Base-by-base conservation (phyloP, 2,329 filamentous ascomycete genomes). In the Pseudogymnoascus sp. region DNA sequence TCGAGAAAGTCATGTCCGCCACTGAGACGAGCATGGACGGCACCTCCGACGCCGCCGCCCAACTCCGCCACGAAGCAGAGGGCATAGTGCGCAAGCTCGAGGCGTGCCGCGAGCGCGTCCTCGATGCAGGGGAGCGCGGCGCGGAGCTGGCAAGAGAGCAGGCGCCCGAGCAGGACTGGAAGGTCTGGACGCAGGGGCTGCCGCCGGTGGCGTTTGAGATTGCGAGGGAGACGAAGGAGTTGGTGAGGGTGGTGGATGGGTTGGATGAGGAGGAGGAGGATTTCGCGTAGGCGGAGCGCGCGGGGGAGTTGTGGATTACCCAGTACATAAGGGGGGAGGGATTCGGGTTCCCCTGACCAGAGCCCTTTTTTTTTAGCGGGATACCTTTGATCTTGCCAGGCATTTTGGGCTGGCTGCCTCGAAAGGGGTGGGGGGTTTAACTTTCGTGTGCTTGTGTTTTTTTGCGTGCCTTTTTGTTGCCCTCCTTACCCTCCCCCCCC, bases 201-300 rank as follows among this genome's bases (percentile, higher is more conserved):
- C 90, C 90, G 10, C 90, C 90, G 2, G 86, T 95, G 68, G 90
- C 90, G n/a, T 96, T 96, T 75, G 89, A 91, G 75, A 89, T 93
- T 72, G 91, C 89, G 6, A 82, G 89, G 65, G 89, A 92, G 75
- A 89, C 89, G 61, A 95, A 93, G 78, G 90, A 90, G 72, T 77
- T 91, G 65, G 83, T 85, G 10, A 74, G 79, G 24, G 74, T 78
- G 35, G 74, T 82, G 33, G 80, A 82, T 65, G 62, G 22, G 22
- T 28, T 61, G 19, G 63, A 35, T 38, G 46, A 41, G 28, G 61
- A 50, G 26, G 60, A 35, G 28, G 61, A 43, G 33, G 26, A 56
- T 56, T 56, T 16, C n/a, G 46, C 46, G 24, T 50, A 50, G 43
- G 14, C 16, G 24, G 26, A 19, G 4, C 2, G 7, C 4, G 40